Evolutionary conservation across 2,329 filamentous ascomycete genomes (phyloP), one percentile per base, ranked within the genome.

Genomic region (Pleochaeta shiraiana): DNA sequence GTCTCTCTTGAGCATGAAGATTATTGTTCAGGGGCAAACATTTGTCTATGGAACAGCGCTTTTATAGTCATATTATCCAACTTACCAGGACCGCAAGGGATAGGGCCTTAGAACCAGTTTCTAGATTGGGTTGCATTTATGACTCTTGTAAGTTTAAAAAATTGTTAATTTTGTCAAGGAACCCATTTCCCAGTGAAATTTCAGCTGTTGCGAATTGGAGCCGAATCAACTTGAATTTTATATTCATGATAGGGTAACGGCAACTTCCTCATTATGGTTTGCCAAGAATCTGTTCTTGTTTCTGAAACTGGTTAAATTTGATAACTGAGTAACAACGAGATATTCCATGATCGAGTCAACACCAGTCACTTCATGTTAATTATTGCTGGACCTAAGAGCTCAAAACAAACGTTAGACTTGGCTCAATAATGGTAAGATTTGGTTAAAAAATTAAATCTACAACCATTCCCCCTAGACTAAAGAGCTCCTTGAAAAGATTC

Each of bases 391-490:
- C 74, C 74, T 12, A 76, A 72, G 1, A 68, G 67, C 65, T 75
- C 69, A 64, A 76, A 75, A 1, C 72, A 74, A 1, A 68, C 68
- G 64, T 75, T 73, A n/a, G n/a, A 33, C 67, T 65, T 3, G 74
- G 74, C 1, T 71, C 73, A 57, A 75, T 71, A 65, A 75, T 76
- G 6, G 83, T 85, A 65, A 84, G 75, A 69, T 84, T 81, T 16
- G 69, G 68, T 3, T 76, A 72, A 30, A 68, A 69, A 39, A 70
- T 69, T 34, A 82, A 71, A 3, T 72, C 65, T 12, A 69, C 47
- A 16, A 76, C 59, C 71, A 72, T 60, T 68, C 70, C n/a, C 65
- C 1, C 70, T 65, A 2, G 70, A 68, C 62, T 70, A 73, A 2
- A 76, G 66, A 9, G 74, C 73, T 26, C 74, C 74, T 65, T 71